Percentiles rank a stretch among this genome's conserved stretches.
Evolutionary conservation across 2,329 filamentous ascomycete genomes (phyloP).

Genomic region (Teratosphaeria gauchensis): DNA sequence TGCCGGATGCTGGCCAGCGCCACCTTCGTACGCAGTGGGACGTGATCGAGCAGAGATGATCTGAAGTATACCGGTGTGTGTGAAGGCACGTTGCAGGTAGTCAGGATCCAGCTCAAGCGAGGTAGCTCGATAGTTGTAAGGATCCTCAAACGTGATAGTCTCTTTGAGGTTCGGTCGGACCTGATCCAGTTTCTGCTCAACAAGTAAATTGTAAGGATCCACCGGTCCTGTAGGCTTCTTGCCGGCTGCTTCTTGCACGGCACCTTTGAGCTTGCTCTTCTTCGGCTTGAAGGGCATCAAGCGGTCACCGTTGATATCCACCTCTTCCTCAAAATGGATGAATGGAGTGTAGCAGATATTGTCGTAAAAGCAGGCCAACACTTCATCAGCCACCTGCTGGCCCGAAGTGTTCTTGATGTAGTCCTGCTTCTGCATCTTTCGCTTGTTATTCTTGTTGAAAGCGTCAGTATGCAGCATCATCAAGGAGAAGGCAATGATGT

Average conservation of each 20-base stretch:
- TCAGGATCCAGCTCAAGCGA: constrained; percentile 66
- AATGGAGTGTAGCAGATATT: constrained; percentile 98
- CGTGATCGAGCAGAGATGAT: constrained; percentile 90
- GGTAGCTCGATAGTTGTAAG: constrained; percentile 78
- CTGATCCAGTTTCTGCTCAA: constrained; percentile 77
- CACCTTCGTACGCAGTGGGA: constrained; percentile 85
- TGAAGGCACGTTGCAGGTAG: constrained; percentile 78
- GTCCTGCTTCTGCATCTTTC: constrained; percentile 94
- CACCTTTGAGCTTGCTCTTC: constrained; percentile 57
- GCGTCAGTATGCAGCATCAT: constrained; percentile 94
- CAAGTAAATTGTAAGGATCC: constrained; percentile 87
- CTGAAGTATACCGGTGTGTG: constrained; percentile 82
- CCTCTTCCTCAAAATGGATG: constrained; percentile 91
- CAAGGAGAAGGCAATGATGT: constrained; percentile 94
- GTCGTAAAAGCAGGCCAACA: constrained; percentile 93
- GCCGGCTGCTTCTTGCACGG: constrained; percentile 50
- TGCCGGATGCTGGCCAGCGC: constrained; percentile 43
- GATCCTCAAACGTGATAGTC: constrained; percentile 85
- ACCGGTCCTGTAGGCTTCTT: constrained; percentile 63
- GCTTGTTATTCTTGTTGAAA: constrained; percentile 99
- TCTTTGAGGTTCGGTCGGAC: constrained; percentile 80
- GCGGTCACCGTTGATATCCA: constrained; percentile 68
- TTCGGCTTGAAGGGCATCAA: constrained; percentile 61
- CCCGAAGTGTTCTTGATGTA: constrained; percentile 92
- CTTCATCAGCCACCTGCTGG: constrained; percentile 85